phyloP scores from a whole-genome alignment of 1,284 basidiomycete species.

The Malassezia slooffiae region DNA sequence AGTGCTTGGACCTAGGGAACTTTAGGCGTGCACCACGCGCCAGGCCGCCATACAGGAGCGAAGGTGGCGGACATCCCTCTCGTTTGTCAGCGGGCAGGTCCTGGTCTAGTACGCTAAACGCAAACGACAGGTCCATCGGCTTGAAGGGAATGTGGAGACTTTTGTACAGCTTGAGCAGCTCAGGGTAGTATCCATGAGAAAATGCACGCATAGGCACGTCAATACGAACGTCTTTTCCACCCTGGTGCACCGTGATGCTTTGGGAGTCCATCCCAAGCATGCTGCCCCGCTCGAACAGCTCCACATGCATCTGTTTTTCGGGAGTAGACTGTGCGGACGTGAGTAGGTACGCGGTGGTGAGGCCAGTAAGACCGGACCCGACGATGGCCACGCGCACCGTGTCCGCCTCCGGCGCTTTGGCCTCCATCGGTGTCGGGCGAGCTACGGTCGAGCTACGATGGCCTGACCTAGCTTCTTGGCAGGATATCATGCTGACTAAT shows the following conservation, averaged over 20 bases:
- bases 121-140: slow-evolving; percentile 33
- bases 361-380: slow-evolving; percentile 75
- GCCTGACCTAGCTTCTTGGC: too few species aligned
- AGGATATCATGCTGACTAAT: too few species aligned
- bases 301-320: slow-evolving; percentile 18
- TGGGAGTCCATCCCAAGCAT: slow-evolving; percentile 39
- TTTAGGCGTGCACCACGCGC: too few species aligned
- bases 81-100: neutral
- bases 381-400: slow-evolving; percentile 58
- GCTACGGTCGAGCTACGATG: too few species aligned
- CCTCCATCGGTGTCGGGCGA: too few species aligned
- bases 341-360: slow-evolving; percentile 76
- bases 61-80: neutral
- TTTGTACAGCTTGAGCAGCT: slow-evolving; percentile 30
- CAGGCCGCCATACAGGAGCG: slow-evolving; percentile 3
- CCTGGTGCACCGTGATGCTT: slow-evolving; percentile 25
- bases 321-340: neutral
- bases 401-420: neutral
- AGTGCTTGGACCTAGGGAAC: too few species aligned
- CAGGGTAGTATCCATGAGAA: slow-evolving; percentile 40
- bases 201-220: slow-evolving; percentile 45
- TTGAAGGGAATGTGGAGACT: slow-evolving; percentile 21
- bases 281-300: slow-evolving; percentile 33
- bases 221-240: slow-evolving; percentile 16
- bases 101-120: too few species aligned